Percentiles rank a stretch among this genome's conserved stretches.
Evolutionary conservation across 345 rosid species (phyloP).

Genomic region (Excoecaria cochinchinensis): DNA sequence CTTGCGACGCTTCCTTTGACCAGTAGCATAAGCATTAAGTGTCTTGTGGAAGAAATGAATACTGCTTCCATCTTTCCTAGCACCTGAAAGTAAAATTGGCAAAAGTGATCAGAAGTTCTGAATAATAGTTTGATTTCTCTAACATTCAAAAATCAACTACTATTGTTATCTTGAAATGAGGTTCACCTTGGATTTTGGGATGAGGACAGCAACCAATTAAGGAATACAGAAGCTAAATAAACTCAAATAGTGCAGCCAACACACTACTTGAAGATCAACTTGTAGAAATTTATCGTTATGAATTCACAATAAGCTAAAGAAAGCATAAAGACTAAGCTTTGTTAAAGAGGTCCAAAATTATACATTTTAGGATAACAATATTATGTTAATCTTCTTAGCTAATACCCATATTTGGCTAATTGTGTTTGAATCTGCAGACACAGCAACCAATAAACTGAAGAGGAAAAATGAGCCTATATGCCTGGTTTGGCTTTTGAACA

Average conservation of each 20-base stretch:
- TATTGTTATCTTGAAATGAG: not conserved
- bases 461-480: not conserved
- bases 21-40: constrained; percentile 81
- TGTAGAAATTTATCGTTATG: not conserved
- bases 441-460: too few relatives aligned
- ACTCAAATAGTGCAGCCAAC: not conserved
- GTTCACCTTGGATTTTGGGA: not conserved
- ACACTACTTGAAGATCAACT: constrained; percentile 1
- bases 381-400: too few relatives aligned
- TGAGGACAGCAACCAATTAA: not conserved
- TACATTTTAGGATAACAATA: not conserved
- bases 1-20: constrained; percentile 89
- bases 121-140: not conserved
- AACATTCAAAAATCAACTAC: not conserved
- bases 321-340: not conserved
- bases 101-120: not conserved
- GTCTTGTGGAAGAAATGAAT: constrained; percentile 78
- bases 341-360: not conserved
- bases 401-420: too few relatives aligned
- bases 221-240: not conserved
- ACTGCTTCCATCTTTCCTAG: constrained; percentile 77
- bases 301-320: not conserved
- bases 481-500: not conserved
- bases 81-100: constrained; percentile 47
- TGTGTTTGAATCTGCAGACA: too few relatives aligned